Evolutionary conservation across 345 rosid species (phyloP).

Genomic region (Linum trigynum): DNA sequence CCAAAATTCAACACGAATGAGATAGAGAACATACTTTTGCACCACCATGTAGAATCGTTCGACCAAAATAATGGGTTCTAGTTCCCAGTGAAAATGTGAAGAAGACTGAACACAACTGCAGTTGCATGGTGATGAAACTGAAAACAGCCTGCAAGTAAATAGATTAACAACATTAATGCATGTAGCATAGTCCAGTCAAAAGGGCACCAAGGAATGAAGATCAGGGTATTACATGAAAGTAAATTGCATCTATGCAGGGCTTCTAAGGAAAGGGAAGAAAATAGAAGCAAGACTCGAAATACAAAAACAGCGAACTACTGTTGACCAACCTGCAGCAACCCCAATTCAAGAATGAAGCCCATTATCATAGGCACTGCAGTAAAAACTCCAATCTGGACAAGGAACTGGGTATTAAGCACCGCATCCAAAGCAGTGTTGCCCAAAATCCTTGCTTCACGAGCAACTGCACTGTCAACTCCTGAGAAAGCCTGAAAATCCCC

Average conservation of each 20-base stretch:
- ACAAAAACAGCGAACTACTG: constrained; percentile 9
- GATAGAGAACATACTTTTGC: constrained; percentile 56
- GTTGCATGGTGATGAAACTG: constrained; percentile 95
- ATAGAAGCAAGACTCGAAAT: not conserved
- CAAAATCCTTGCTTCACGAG: constrained; percentile 35
- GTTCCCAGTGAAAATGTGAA: constrained; percentile 97
- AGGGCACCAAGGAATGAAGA: not conserved
- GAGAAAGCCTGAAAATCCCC: constrained; percentile 74
- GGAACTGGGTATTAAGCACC: constrained; percentile 84
- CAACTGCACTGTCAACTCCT: constrained; percentile 66
- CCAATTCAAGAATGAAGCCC: constrained; percentile 95
- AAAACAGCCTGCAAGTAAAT: constrained; percentile 68
- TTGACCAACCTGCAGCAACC: constrained; percentile 71
- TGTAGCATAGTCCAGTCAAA: not conserved
- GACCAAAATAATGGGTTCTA: constrained; percentile 98
- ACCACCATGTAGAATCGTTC: constrained; percentile 98
- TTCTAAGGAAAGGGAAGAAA: not conserved
- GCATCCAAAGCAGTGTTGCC: constrained; percentile 91
- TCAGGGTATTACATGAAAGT: no score
- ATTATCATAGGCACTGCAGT: constrained; percentile 98
- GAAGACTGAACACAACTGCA: constrained; percentile 94
- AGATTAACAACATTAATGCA: not conserved
- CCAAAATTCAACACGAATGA: not conserved
- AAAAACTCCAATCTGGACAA: constrained; percentile 95
- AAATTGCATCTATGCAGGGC: no score